Evolutionary conservation across 106 monocot species (phyloP).

Genomic region (Agapanthus africanus): DNA sequence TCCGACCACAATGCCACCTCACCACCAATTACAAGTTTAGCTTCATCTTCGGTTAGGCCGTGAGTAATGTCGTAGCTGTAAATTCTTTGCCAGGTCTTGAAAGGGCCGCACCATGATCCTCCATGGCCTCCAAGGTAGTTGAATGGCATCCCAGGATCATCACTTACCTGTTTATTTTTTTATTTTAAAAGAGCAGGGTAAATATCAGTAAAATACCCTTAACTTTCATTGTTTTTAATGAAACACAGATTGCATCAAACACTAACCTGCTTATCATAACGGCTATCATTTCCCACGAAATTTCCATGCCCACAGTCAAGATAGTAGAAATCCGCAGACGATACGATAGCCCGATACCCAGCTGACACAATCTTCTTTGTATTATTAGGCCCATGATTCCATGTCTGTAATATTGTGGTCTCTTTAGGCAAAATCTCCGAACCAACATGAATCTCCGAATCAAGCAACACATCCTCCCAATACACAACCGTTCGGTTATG

Average conservation of each 20-base stretch:
- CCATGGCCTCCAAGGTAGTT: constrained; percentile 37
- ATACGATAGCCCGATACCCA: constrained; percentile 79
- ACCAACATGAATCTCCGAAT: constrained; percentile 29
- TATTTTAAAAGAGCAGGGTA: not conserved
- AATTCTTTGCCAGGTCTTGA: constrained; percentile 88
- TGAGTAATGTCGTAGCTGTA: constrained; percentile 82
- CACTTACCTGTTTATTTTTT: constrained; percentile 16
- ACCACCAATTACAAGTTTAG: constrained; percentile 60
- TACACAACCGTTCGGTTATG: constrained; percentile 76
- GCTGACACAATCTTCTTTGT: constrained; percentile 57
- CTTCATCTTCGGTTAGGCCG: constrained; percentile 62
- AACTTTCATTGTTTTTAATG: too few relatives aligned
- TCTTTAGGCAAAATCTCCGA: constrained; percentile 36
- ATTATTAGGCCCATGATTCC: constrained; percentile 81
- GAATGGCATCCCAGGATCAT: constrained; percentile 22
- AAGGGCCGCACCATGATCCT: constrained; percentile 85
- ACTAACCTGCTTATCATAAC: constrained; percentile 35
- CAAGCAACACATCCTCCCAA: constrained; percentile 88
- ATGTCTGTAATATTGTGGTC: constrained; percentile 79
- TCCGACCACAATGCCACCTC: constrained; percentile 96
- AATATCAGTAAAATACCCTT: too few relatives aligned
- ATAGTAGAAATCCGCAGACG: constrained; percentile 86
- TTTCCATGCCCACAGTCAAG: constrained; percentile 90
- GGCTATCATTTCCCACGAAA: constrained; percentile 54
- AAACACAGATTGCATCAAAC: too few relatives aligned